Evolutionary conservation across 208 protist genomes (phyloP).

Genomic region (Polymyxa betae): DNA sequence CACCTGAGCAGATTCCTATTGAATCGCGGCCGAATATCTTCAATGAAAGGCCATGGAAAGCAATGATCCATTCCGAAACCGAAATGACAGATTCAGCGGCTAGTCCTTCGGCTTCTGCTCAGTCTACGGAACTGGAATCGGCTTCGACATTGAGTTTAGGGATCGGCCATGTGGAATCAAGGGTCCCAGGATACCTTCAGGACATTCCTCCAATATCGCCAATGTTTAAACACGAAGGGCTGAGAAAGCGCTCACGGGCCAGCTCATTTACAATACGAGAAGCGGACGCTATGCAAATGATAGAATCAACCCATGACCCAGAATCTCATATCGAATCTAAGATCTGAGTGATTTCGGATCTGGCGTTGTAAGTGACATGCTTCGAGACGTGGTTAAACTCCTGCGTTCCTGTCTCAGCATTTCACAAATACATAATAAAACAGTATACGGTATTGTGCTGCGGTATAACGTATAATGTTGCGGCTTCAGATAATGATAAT

Average conservation of each 20-base stretch:
- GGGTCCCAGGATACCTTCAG: conserved; percentile 39
- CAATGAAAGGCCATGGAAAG: neutral
- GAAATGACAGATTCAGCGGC: neutral
- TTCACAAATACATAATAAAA: too few relatives aligned
- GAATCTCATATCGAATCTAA: too few relatives aligned
- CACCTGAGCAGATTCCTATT: conserved; percentile 23
- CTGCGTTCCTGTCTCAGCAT: too few relatives aligned
- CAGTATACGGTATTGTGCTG: too few relatives aligned
- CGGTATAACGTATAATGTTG: too few relatives aligned
- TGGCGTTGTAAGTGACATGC: too few relatives aligned
- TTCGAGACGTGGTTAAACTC: too few relatives aligned
- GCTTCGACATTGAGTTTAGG: neutral
- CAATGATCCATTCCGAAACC: neutral
- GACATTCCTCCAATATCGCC: neutral
- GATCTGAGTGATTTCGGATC: too few relatives aligned
- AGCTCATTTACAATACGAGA: neutral
- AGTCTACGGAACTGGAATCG: neutral
- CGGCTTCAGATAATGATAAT: too few relatives aligned
- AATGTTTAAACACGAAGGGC: neutral
- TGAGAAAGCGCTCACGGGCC: neutral
- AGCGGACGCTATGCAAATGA: too few relatives aligned
- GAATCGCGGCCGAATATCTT: neutral
- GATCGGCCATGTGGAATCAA: neutral
- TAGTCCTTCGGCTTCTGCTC: neutral
- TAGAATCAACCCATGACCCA: too few relatives aligned